phyloP scores from a whole-genome alignment of 2,329 filamentous ascomycete species.

The Exophiala dermatitidis region DNA sequence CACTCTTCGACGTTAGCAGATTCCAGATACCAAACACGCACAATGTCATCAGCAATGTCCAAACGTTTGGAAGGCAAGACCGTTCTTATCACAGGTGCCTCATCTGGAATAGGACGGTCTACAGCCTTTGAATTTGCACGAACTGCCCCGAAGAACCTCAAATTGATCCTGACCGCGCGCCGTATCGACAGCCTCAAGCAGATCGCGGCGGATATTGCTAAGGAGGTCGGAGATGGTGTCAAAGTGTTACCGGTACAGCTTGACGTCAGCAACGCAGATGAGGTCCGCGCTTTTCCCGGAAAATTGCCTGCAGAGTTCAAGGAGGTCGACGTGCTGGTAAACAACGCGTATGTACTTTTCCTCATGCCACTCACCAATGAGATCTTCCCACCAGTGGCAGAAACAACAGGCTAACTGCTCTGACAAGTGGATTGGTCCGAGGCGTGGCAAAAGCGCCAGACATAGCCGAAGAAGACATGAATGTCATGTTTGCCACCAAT shows the following conservation, averaged over 20 bases:
- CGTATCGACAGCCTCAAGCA: slow-evolving; percentile 69
- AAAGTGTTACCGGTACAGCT: slow-evolving; percentile 75
- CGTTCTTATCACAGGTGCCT: slow-evolving; percentile 83
- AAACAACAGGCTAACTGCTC: background rate
- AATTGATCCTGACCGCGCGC: slow-evolving; percentile 81
- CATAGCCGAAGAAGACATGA: slow-evolving; percentile 73
- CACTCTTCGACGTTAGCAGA: background rate
- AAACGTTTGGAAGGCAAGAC: slow-evolving; percentile 91
- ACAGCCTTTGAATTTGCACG: slow-evolving; percentile 82
- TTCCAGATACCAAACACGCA: slow-evolving; percentile 29
- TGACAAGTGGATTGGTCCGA: slow-evolving; percentile 63
- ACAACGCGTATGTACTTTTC: slow-evolving; percentile 60
- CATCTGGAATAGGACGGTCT: slow-evolving; percentile 74
- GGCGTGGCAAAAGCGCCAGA: slow-evolving; percentile 78
- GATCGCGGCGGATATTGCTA: slow-evolving; percentile 66
- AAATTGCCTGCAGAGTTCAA: slow-evolving; percentile 73
- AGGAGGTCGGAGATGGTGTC: slow-evolving; percentile 70
- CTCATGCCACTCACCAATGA: background rate
- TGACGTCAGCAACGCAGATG: slow-evolving; percentile 72
- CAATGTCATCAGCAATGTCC: slow-evolving; percentile 60
- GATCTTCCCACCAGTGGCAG: background rate
- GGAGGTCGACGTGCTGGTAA: slow-evolving; percentile 81
- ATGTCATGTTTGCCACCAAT: slow-evolving; percentile 85
- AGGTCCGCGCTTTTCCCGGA: slow-evolving; percentile 65
- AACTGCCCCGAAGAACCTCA: slow-evolving; percentile 69